These are phyloP conservation scores for Alternaria gaisen DNA, from an alignment of 2,329 filamentous ascomycete species.

Conservation along the genomic window DNA sequence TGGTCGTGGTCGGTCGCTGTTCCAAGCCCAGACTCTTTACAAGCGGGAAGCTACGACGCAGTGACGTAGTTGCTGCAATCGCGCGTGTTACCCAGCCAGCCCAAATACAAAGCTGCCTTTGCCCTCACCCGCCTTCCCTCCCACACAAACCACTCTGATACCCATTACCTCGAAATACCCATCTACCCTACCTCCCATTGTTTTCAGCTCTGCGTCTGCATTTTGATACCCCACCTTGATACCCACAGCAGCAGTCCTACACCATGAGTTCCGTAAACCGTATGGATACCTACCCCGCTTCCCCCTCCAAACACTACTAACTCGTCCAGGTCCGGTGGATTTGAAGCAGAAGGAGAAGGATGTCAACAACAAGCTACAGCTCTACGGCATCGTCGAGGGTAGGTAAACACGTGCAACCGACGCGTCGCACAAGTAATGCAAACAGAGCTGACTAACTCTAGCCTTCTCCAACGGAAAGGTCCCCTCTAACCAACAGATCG, in stretches of 20 bases:
- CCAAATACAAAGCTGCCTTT: constrained; percentile 33
- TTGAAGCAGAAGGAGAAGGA: constrained; percentile 80
- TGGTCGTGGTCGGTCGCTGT: constrained; percentile 6
- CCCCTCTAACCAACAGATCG: constrained; percentile 95
- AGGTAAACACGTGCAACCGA: constrained; percentile 31
- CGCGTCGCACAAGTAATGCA: neutral
- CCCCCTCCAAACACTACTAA: constrained; percentile 65
- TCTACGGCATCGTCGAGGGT: constrained; percentile 87
- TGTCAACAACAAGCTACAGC: constrained; percentile 90
- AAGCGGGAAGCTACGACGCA: constrained; percentile 20
- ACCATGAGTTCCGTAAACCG: constrained; percentile 43
- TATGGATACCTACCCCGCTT: constrained; percentile 21
- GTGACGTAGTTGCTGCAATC: constrained; percentile 27
- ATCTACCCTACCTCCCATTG: constrained; percentile 27
- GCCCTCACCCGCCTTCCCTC: constrained; percentile 16
- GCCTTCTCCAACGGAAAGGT: constrained; percentile 91
- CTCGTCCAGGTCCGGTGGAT: constrained; percentile 67
- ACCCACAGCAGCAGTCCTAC: constrained; percentile 30
- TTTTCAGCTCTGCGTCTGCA: constrained; percentile 33
- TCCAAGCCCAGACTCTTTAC: constrained; percentile 15
- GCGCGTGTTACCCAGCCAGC: constrained; percentile 20
- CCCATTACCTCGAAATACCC: constrained; percentile 18
- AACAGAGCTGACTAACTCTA: constrained; percentile 41
- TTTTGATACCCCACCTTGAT: constrained; percentile 44
- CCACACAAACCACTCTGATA: constrained; percentile 16